Conservation (phyloP, 2,329 filamentous ascomycete genomes). For the Salinomyces thailandicus region DNA sequence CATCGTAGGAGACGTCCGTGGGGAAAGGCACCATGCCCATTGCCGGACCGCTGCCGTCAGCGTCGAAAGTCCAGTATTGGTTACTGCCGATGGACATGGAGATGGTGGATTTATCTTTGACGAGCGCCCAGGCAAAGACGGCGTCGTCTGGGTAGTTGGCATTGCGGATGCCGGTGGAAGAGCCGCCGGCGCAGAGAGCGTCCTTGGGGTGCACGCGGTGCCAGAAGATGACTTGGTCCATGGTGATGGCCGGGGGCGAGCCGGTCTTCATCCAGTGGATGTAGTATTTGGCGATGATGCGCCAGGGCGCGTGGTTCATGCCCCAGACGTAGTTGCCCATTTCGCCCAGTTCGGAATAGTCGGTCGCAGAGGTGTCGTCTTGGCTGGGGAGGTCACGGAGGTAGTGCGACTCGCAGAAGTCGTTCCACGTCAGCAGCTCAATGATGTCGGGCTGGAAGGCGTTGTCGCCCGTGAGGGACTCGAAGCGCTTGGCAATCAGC, state of each 20-base stretch:
- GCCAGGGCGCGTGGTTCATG: constrained; percentile 29
- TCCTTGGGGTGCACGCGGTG: constrained; percentile 29
- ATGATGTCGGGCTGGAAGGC: constrained; percentile 29
- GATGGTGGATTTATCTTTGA: constrained; percentile 22
- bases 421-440: constrained; percentile 31
- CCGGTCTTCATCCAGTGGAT: constrained; percentile 29
- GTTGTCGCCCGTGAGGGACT: constrained; percentile 17
- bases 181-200: constrained; percentile 23
- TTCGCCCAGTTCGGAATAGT: constrained; percentile 24
- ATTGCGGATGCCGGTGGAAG: constrained; percentile 25
- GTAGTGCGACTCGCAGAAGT: constrained; percentile 32
- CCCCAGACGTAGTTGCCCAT: constrained; percentile 28
- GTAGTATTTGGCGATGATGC: constrained; percentile 31
- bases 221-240: constrained; percentile 31
- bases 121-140: constrained; percentile 30
- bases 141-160: constrained; percentile 24
- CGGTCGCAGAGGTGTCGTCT: constrained; percentile 16
- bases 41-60: constrained; percentile 21
- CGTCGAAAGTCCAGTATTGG: constrained; percentile 25
- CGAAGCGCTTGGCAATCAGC: constrained; percentile 27
- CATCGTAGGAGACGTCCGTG: constrained; percentile 15
- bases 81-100: constrained; percentile 27
- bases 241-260: constrained; percentile 21
- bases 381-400: constrained; percentile 27
- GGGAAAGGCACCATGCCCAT: constrained; percentile 26